Evolutionary conservation across 441 rosid genomes (phyloP).

Genomic region (Pelargonium hybrid): DNA sequence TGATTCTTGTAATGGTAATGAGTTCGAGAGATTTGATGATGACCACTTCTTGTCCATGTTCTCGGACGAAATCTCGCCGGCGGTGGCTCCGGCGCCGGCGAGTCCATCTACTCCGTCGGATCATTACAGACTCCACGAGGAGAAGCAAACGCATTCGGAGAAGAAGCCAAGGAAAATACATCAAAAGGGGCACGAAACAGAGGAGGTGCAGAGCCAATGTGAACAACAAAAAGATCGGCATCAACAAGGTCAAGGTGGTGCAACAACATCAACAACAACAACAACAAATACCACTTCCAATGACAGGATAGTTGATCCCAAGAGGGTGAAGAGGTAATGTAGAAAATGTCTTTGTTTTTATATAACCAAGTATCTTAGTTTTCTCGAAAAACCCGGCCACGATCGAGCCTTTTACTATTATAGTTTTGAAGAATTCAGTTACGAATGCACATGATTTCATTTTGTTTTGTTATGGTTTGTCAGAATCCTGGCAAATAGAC

Average conservation of each 20-base stretch:
- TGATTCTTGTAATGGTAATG: too few species aligned
- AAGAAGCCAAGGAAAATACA: slow-evolving; percentile 25
- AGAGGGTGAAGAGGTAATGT: slow-evolving; percentile 57
- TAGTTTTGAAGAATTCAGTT: too few species aligned
- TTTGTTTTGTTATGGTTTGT: too few species aligned
- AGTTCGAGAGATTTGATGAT: slow-evolving; percentile 48
- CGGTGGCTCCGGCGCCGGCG: neutral
- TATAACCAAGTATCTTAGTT: too few species aligned
- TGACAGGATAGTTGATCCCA: slow-evolving; percentile 47
- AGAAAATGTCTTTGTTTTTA: neutral
- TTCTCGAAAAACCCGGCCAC: too few species aligned
- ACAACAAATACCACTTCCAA: too few species aligned
- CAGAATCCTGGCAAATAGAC: slow-evolving; percentile 57
- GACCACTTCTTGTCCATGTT: slow-evolving; percentile 64
- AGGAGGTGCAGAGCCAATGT: slow-evolving; percentile 26
- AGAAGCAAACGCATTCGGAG: neutral
- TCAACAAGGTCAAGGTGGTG: neutral
- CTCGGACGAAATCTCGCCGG: slow-evolving; percentile 27
- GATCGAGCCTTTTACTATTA: too few species aligned
- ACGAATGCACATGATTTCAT: too few species aligned
- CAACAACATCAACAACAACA: too few species aligned
- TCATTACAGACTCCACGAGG: slow-evolving; percentile 30
- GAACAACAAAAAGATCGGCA: neutral
- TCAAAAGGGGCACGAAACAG: slow-evolving; percentile 24
- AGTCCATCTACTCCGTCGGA: slow-evolving; percentile 30